phyloP scores from a whole-genome alignment of 257 asterid genomes.

The Nicotiana tomentosiformis region DNA sequence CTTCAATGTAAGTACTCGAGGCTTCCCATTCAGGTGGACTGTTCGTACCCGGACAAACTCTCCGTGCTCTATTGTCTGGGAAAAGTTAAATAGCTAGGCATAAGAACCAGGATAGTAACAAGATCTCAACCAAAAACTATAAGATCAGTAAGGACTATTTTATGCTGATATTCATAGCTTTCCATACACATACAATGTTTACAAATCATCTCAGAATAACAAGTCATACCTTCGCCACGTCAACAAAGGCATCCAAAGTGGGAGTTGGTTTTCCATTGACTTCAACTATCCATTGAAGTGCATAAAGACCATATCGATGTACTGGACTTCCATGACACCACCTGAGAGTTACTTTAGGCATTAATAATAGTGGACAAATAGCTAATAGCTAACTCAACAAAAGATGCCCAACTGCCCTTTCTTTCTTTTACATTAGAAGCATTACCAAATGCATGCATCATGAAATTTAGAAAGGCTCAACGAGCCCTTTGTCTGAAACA shows the following conservation, averaged over 20 bases:
- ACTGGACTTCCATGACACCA: constrained; percentile 99
- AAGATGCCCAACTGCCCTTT: background rate
- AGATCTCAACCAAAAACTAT: background rate
- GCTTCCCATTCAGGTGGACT: constrained; percentile 89
- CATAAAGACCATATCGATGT: constrained; percentile 85
- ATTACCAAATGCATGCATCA: background rate
- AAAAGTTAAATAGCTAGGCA: background rate
- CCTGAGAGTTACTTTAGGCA: constrained; percentile 35
- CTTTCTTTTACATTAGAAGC: background rate
- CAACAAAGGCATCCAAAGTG: constrained; percentile 78
- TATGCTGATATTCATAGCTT: background rate
- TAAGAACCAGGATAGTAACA: background rate
- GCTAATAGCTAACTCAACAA: background rate
- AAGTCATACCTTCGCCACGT: constrained; percentile 68
- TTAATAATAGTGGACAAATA: background rate
- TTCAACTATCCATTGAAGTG: constrained; percentile 97
- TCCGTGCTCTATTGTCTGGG: constrained; percentile 76
- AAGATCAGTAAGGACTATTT: background rate
- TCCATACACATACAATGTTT: background rate
- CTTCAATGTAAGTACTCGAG: constrained; percentile 82
- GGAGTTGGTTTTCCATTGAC: constrained; percentile 91
- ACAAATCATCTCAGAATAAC: background rate
- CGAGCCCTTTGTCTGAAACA: background rate
- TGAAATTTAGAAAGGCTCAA: background rate
- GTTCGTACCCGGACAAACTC: constrained; percentile 85